A percentile compares a stretch with the other conserved stretches of the same genome.
These are phyloP conservation scores for Marsdenia floribunda DNA, from an alignment of 257 asterid genomes.

Conservation along the genomic window DNA sequence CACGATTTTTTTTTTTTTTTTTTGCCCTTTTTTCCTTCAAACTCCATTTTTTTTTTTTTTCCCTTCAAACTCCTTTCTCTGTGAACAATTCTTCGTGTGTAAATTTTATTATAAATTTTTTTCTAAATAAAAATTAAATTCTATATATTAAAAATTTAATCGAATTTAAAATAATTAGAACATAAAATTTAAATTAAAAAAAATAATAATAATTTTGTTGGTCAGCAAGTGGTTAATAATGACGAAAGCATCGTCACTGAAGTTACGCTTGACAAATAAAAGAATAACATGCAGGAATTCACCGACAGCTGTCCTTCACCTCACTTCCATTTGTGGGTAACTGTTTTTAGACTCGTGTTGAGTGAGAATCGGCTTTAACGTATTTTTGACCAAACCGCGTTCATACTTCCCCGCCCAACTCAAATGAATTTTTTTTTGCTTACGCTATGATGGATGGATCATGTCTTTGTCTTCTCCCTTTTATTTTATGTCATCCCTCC, in stretches of 20 bases:
- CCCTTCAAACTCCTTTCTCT: too few relatives aligned
- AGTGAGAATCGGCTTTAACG: background rate
- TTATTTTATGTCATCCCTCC: background rate
- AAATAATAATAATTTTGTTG: background rate
- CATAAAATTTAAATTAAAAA: too few relatives aligned
- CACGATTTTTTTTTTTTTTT: background rate
- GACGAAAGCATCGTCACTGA: constrained; percentile 1
- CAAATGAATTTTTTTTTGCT: background rate
- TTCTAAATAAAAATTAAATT: too few relatives aligned
- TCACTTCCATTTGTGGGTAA: constrained; percentile 27
- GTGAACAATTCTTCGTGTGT: too few relatives aligned
- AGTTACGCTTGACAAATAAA: background rate
- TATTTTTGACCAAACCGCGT: constrained; percentile 32
- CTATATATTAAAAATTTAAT: too few relatives aligned
- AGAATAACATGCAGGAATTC: accelerated
- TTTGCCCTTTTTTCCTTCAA: too few relatives aligned
- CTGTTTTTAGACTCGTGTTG: background rate
- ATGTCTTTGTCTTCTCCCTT: constrained; percentile 14
- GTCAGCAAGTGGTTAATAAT: background rate
- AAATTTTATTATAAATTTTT: too few relatives aligned
- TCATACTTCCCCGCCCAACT: constrained; percentile 22
- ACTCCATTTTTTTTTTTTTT: too few relatives aligned
- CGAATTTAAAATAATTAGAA: too few relatives aligned
- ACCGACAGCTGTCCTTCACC: constrained; percentile 23
- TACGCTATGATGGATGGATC: background rate